Evolutionary conservation across 2,329 filamentous ascomycete species (phyloP).

Genomic region (Dothidotthia symphoricarpi): DNA sequence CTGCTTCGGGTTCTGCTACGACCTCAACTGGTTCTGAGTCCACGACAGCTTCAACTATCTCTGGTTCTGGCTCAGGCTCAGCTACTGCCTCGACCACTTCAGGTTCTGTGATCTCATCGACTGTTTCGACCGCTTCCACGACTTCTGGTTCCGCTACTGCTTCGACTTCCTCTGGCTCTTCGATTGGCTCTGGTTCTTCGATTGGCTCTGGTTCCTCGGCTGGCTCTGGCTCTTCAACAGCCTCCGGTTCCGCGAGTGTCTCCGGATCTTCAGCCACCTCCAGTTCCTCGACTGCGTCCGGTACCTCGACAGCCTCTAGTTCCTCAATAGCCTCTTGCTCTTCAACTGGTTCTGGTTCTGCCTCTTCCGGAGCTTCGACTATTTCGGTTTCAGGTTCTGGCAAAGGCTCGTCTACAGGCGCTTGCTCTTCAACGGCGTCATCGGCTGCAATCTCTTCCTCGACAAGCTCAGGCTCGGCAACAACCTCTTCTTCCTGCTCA

Average conservation of each 20-base stretch:
- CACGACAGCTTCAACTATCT: background rate
- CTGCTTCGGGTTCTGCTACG: conserved; percentile 1
- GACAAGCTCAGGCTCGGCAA: background rate
- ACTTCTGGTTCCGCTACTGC: background rate
- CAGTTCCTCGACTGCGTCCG: too few species aligned
- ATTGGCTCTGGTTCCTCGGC: background rate
- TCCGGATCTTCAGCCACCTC: background rate
- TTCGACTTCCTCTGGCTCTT: background rate
- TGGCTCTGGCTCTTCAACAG: background rate
- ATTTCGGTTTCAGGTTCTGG: conserved; percentile 5
- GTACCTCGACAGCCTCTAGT: too few species aligned
- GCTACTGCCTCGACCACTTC: background rate
- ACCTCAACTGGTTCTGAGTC: background rate
- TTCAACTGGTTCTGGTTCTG: background rate
- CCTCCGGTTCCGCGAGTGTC: background rate
- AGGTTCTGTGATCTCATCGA: background rate
- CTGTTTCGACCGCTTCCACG: conserved; percentile 1
- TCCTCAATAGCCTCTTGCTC: too few species aligned
- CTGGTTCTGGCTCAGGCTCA: conserved; percentile 5
- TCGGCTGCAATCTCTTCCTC: conserved; percentile 1
- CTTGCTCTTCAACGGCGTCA: background rate
- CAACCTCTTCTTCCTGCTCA: background rate
- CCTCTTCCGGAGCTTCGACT: conserved; percentile 3
- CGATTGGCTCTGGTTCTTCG: conserved; percentile 6
- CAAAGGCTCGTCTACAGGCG: conserved; percentile 1